Evolutionary conservation across 2,329 filamentous ascomycete genomes (phyloP), one percentile per base, ranked within the genome.

Genomic region (Xylaria hypoxylon): DNA sequence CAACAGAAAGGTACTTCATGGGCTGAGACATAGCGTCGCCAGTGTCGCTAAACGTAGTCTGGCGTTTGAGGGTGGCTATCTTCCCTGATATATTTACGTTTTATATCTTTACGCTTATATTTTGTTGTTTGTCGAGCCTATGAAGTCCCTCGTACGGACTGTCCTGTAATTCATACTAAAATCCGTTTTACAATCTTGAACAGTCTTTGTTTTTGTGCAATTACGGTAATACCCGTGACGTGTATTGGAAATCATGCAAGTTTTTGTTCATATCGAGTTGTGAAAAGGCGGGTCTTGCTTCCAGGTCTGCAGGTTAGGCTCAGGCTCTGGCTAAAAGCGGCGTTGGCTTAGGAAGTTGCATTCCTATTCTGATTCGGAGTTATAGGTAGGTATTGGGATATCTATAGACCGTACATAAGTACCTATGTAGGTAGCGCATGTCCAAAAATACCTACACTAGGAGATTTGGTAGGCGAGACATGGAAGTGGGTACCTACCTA

Each of bases 1-100:
- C 38, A 57, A 47, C 42, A 47, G 53, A 57, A 57, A 57, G 42
- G 53, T 24, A 57, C 53, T 57, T 57, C 35, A 56, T 56, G 38
- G 22, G 53, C 38, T 31, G 53, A 56, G 53, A 31, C 17, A 31
- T 42, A 40, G 31, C 51, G 33, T 56, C 22, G 52, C 38, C 28
- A 35, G 28, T 59, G 55, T 59, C 31, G 22, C 28, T 17, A 47
- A 59, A 26, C 24, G 31, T 33, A 42, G 57, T 52, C 57, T 60
- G 57, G 57, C 45, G 35, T 60, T 60, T 51, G 57, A 60, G 45
- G 57, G 57, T 60, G 35, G 57, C 57, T 60, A 60, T 60, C 57
- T 60, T 59, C 45, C 22, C 56, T 59, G 44, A 17, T 50, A 59
- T 59, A 28, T 59, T 59, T 31, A 59, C 56, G 33, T 59, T 59